These are phyloP conservation scores for Staphylotrichum tortipilum DNA, from an alignment of 495 filamentous ascomycete species.

Conservation along the genomic window DNA sequence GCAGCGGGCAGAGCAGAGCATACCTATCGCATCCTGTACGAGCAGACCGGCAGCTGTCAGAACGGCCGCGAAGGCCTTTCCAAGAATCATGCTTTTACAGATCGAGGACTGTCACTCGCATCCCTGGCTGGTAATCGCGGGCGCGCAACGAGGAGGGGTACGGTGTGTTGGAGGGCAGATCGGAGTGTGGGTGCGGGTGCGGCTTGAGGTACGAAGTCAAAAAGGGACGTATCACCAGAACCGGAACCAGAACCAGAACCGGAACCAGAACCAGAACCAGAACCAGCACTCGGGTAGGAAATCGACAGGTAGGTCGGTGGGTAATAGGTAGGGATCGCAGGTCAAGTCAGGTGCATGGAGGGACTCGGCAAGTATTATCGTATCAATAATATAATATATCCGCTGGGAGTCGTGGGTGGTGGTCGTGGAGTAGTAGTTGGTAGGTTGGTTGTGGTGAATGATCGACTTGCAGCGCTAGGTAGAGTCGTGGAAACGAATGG, in stretches of 20 bases:
- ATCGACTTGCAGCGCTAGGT: not conserved
- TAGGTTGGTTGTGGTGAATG: not conserved
- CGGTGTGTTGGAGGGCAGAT: too few relatives aligned
- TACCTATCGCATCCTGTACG: constrained; percentile 26
- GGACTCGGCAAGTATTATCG: too few relatives aligned
- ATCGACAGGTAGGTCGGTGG: too few relatives aligned
- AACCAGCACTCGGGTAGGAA: too few relatives aligned
- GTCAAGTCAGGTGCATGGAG: too few relatives aligned
- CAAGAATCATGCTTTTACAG: constrained; percentile 23
- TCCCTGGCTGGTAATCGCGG: not conserved
- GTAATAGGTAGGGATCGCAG: too few relatives aligned
- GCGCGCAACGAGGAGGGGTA: not conserved
- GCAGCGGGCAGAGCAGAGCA: not conserved
- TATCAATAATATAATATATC: not conserved
- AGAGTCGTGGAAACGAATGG: not conserved
- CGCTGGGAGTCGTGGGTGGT: not conserved
- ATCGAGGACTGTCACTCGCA: not conserved
- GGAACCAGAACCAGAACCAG: too few relatives aligned
- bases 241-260: too few relatives aligned
- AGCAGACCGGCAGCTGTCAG: constrained; percentile 23
- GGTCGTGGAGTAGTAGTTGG: not conserved
- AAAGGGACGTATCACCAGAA: too few relatives aligned
- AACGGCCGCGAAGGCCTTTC: constrained; percentile 29
- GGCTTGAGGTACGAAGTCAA: too few relatives aligned
- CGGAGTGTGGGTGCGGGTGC: too few relatives aligned